Conservation (phyloP, 768 basidiomycete species). For the Crassisporium funariophilum region DNA sequence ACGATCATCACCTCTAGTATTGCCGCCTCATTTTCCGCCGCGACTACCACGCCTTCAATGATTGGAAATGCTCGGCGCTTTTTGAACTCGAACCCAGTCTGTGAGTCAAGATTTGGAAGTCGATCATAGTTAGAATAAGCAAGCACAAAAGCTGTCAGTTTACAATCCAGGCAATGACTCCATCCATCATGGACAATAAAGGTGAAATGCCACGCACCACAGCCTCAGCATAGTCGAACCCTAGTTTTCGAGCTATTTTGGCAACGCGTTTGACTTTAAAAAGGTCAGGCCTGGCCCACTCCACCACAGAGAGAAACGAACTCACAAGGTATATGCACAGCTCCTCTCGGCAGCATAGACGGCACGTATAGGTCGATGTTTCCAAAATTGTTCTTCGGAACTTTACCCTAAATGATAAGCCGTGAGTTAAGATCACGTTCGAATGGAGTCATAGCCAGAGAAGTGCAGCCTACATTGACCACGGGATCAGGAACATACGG, state of each 20-base stretch:
- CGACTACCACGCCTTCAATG: conserved; percentile 84
- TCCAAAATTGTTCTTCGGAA: conserved; percentile 95
- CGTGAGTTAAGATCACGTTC: background rate
- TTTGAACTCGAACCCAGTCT: conserved; percentile 97
- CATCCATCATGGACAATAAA: background rate
- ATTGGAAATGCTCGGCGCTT: conserved; percentile 87
- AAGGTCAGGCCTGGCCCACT: conserved; percentile 7
- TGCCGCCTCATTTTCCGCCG: conserved; percentile 72
- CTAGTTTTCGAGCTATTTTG: conserved; percentile 86
- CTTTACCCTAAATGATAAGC: conserved; percentile 64
- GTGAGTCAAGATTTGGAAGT: conserved; percentile 12
- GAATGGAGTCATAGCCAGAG: conserved; percentile 1
- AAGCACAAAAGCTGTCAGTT: background rate
- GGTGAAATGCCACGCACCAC: conserved; percentile 76
- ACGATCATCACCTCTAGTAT: conserved; percentile 66
- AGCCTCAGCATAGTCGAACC: conserved; percentile 91
- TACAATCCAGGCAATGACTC: no score
- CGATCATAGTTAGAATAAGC: conserved; percentile 1
- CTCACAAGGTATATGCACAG: conserved; percentile 89
- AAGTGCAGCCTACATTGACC: conserved; percentile 62
- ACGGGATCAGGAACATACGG: conserved; percentile 79
- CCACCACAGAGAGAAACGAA: conserved; percentile 14
- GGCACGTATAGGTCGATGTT: conserved; percentile 96
- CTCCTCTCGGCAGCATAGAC: conserved; percentile 91
- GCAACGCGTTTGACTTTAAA: conserved; percentile 76